Evolutionary conservation across 140 eudicot species (phyloP), one percentile per base, ranked within the genome.

Genomic region (Eryngium alpinum): DNA sequence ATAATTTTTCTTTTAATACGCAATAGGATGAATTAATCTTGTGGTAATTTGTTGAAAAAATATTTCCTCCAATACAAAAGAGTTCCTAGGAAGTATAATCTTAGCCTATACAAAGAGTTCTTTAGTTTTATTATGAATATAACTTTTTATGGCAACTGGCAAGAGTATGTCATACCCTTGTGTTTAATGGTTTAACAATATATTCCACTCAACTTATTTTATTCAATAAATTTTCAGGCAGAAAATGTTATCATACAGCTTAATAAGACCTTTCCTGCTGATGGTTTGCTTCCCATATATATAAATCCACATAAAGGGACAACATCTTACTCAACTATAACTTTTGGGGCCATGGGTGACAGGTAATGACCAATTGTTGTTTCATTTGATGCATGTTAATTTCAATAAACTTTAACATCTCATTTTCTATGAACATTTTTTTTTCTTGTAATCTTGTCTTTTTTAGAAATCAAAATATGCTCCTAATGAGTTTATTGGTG

Each of bases 281-380:
- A 95, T 86, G 99, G 99, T 62, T 86, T 95, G 85, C 99, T 95
- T 76, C 97, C 97, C 46, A 91, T 95, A 72, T 95, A 95, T 86
- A 87, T 95, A 46, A 88, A 91, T 84, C 97, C 99, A 31, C 92
- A 91, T 66, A 91, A 86, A 82, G 99, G 97, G 79, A 80, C 93
- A 79, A 49, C 88, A 57, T 89, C 99, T n/a, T 90, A 90, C 82
- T 87, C 99, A 79, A 92, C 99, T 80, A 90, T 95, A 83, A 95
- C 99, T 74, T 95, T 95, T 82, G 99, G 99, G 29, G 99, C 99
- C 84, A 95, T 95, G 99, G 99, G 99, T 52, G 99, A 95, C 93
- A 95, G 99, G 99, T 95, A 84, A 22, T 33, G 34, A 70, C 25
- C 19, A 5, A 49, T 25, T 44, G 65, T 38, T 84, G 57, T 63